Conservation (phyloP, 139 green algal species). For the Chlorella vulgaris region DNA sequence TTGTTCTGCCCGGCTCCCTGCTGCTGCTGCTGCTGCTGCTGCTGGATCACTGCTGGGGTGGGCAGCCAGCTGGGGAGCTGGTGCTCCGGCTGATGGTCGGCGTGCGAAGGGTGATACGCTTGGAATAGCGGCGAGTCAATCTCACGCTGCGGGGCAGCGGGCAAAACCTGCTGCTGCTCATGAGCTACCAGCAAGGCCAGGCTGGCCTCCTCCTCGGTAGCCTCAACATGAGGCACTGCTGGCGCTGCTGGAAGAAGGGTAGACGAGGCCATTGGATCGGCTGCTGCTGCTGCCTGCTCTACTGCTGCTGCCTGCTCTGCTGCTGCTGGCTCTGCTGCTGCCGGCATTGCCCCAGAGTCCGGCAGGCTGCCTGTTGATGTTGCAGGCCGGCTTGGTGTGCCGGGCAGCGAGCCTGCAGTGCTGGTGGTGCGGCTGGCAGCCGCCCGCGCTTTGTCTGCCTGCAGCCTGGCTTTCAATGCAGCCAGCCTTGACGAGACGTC, state of each 20-base stretch:
- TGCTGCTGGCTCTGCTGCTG: not conserved
- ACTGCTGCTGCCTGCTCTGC: not conserved
- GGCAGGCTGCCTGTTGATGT: slow-evolving; percentile 8
- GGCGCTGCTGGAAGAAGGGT: not conserved
- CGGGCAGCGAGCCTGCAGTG: slow-evolving; percentile 4
- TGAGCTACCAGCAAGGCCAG: not conserved
- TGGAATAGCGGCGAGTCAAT: slow-evolving; percentile 3
- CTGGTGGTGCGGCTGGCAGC: not conserved
- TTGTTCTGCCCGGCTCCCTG: not conserved
- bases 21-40: not conserved
- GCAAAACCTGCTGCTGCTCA: not conserved
- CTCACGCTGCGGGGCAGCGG: too few species aligned
- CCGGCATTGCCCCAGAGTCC: not conserved
- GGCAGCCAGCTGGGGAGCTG: slow-evolving; percentile 30
- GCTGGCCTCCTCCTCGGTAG: not conserved
- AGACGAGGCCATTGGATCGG: not conserved
- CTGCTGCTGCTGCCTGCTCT: not conserved
- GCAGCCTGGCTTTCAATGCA: slow-evolving; percentile 40
- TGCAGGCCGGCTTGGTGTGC: not conserved
- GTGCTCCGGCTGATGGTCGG: slow-evolving; percentile 15
- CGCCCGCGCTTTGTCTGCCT: slow-evolving; percentile 24
- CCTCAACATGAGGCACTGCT: not conserved
- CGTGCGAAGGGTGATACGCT: slow-evolving; percentile 15
- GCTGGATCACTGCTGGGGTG: not conserved
- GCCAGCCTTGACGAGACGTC: slow-evolving; percentile 38